A percentile compares a stretch with the other conserved stretches of the same genome.
These are phyloP conservation scores for Colletotrichum eremochloae DNA, from an alignment of 2,329 filamentous ascomycete species.

Conservation along the genomic window DNA sequence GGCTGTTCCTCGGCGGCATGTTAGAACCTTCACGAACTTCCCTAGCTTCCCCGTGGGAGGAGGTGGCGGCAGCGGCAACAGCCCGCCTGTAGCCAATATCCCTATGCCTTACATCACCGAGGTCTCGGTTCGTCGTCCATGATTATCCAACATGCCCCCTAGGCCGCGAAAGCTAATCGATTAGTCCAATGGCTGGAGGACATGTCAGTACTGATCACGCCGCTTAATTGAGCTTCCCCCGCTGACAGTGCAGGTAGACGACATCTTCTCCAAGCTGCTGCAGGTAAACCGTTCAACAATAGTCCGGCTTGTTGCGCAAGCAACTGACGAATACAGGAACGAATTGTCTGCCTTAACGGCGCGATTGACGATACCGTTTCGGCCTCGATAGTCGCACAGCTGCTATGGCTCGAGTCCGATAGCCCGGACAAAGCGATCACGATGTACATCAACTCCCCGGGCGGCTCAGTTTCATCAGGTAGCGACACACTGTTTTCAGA, in stretches of 20 bases:
- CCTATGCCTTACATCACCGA: slow-evolving; percentile 73
- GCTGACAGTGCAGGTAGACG: slow-evolving; percentile 64
- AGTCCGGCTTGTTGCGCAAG: slow-evolving; percentile 2
- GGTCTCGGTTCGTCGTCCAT: slow-evolving; percentile 58
- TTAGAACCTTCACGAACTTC: slow-evolving; percentile 60
- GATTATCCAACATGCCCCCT: neutral
- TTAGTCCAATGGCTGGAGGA: slow-evolving; percentile 82
- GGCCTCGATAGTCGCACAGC: slow-evolving; percentile 93
- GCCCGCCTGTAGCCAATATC: slow-evolving; percentile 55
- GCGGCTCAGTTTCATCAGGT: slow-evolving; percentile 86
- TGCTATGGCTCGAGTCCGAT: slow-evolving; percentile 98
- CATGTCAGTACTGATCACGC: slow-evolving; percentile 68
- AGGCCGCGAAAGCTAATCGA: slow-evolving; percentile 46
- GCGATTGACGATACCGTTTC: slow-evolving; percentile 90
- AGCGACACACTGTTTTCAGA: slow-evolving; percentile 34
- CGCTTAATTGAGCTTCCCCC: slow-evolving; percentile 44
- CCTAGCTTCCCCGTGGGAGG: slow-evolving; percentile 48
- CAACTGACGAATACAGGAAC: slow-evolving; percentile 70
- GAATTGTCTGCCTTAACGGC: slow-evolving; percentile 94
- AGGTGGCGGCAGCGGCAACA: slow-evolving; percentile 22
- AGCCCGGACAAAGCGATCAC: slow-evolving; percentile 94
- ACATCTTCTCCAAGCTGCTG: slow-evolving; percentile 85
- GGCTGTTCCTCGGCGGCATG: slow-evolving; percentile 51
- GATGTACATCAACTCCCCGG: slow-evolving; percentile 97
- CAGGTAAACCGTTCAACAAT: slow-evolving; percentile 64